These are phyloP conservation scores for Quaeritorhiza haematococci DNA, from an alignment of 371 early-diverging fungal species.

Conservation along the genomic window DNA sequence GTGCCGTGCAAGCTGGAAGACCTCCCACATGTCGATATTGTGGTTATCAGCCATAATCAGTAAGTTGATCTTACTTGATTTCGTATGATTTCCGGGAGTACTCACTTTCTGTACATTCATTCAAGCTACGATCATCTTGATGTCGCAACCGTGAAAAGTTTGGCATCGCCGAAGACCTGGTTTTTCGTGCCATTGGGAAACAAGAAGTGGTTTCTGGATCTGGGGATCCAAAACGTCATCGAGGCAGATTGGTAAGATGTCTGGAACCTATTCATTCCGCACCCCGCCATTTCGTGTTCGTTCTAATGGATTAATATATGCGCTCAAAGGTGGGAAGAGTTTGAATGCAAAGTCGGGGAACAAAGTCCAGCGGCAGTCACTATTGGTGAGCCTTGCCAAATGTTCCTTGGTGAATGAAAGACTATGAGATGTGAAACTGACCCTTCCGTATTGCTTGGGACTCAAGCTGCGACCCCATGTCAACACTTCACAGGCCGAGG, in stretches of 20 bases:
- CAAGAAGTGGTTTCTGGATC: slow-evolving; percentile 51
- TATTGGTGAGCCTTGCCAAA: slow-evolving; percentile 10
- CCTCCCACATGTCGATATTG: slow-evolving; percentile 61
- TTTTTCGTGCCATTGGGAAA: slow-evolving; percentile 76
- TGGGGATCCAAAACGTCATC: slow-evolving; percentile 46
- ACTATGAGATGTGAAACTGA: too few species aligned
- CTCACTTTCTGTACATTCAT: neutral
- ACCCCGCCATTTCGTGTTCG: neutral
- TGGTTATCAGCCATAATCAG: slow-evolving; percentile 67
- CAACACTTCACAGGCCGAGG: slow-evolving; percentile 74
- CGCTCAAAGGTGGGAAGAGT: slow-evolving; percentile 63
- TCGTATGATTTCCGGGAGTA: neutral
- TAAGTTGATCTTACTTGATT: neutral
- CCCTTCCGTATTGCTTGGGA: too few species aligned
- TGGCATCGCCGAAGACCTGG: slow-evolving; percentile 27
- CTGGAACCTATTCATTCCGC: neutral
- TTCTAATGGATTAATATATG: neutral
- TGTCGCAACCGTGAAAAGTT: slow-evolving; percentile 42
- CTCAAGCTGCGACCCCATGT: slow-evolving; percentile 63
- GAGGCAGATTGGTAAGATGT: slow-evolving; percentile 80
- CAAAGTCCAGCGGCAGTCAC: slow-evolving; percentile 9
- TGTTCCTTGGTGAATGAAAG: slow-evolving; percentile 18
- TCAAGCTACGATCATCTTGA: slow-evolving; percentile 74
- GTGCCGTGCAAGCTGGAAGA: slow-evolving; percentile 63
- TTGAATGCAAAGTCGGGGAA: slow-evolving; percentile 28